Conservation (phyloP, 352 stramenopile genomes). For the Stramenopiles sp. region DNA sequence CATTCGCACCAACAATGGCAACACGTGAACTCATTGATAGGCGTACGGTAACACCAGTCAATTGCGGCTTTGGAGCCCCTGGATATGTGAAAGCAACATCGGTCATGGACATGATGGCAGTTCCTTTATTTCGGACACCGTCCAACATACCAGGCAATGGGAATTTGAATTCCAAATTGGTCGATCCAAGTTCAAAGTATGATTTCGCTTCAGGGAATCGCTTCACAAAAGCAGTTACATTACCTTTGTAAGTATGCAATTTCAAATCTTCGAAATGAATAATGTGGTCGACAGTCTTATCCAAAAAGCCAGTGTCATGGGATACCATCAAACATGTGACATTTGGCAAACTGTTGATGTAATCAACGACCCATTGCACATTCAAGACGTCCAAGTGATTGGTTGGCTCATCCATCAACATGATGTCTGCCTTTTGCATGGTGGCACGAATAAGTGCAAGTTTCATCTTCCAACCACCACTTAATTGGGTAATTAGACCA, state of each 20-base stretch:
- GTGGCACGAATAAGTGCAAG: constrained; percentile 76
- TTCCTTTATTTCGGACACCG: constrained; percentile 66
- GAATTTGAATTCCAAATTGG: constrained; percentile 69
- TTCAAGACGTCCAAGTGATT: constrained; percentile 94
- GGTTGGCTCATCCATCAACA: constrained; percentile 78
- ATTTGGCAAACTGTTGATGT: constrained; percentile 73
- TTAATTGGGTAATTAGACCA: constrained; percentile 72
- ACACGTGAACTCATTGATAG: constrained; percentile 41
- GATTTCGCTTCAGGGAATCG: constrained; percentile 54
- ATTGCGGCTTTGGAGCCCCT: constrained; percentile 17
- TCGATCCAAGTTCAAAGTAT: constrained; percentile 61
- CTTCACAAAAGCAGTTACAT: constrained; percentile 50
- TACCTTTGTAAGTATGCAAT: constrained; percentile 50
- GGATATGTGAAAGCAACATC: constrained; percentile 60
- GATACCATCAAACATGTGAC: constrained; percentile 90
- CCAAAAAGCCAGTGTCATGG: constrained; percentile 95
- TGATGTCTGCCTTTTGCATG: constrained; percentile 80
- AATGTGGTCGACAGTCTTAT: constrained; percentile 92
- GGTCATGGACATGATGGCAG: constrained; percentile 64
- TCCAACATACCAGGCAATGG: constrained; percentile 60
- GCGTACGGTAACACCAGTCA: constrained; percentile 17
- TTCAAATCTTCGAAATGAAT: constrained; percentile 85
- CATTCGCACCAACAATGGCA: constrained; percentile 90
- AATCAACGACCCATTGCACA: constrained; percentile 91
- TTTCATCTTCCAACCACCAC: constrained; percentile 90